Evolutionary conservation across 495 filamentous ascomycete genomes (phyloP).

Genomic region (Daldinia concentrica): DNA sequence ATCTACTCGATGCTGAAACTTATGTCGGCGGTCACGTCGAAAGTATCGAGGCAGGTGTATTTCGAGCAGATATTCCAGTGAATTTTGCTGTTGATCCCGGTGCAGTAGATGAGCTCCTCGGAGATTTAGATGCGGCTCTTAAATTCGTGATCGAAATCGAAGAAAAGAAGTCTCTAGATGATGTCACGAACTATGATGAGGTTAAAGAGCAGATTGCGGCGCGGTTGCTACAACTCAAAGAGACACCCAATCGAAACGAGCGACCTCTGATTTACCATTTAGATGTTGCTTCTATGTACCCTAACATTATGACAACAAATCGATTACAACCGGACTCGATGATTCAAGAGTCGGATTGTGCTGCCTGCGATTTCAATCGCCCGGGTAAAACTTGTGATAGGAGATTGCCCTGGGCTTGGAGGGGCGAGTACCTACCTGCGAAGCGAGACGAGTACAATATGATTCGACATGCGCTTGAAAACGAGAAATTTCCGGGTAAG

Average conservation of each 20-base stretch:
- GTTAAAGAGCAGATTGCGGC: slow-evolving; percentile 84
- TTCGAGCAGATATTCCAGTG: slow-evolving; percentile 92
- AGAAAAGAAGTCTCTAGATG: slow-evolving; percentile 91
- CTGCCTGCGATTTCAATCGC: slow-evolving; percentile 97
- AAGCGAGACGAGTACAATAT: slow-evolving; percentile 99
- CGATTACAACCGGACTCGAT: slow-evolving; percentile 97
- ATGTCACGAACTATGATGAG: slow-evolving; percentile 92
- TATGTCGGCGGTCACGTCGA: slow-evolving; percentile 99
- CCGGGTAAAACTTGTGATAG: slow-evolving; percentile 98
- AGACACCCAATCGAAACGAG: slow-evolving; percentile 82
- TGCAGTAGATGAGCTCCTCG: slow-evolving; percentile 87
- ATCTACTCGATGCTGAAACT: slow-evolving; percentile 94
- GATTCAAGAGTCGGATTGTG: slow-evolving; percentile 95
- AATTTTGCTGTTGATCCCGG: slow-evolving; percentile 87
- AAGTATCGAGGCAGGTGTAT: slow-evolving; percentile 98
- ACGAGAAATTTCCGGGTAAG: slow-evolving; percentile 86
- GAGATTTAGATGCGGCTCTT: slow-evolving; percentile 88
- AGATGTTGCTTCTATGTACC: slow-evolving; percentile 99
- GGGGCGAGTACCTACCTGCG: slow-evolving; percentile 95
- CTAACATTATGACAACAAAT: slow-evolving; percentile 99
- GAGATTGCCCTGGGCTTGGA: slow-evolving; percentile 95
- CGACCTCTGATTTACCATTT: slow-evolving; percentile 95
- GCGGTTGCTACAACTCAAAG: slow-evolving; percentile 76
- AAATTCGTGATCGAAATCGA: slow-evolving; percentile 93
- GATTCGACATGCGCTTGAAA: slow-evolving; percentile 92